Evolutionary conservation across 169 alveolate species (phyloP), one percentile per base, ranked within the genome.

Genomic region (Eimeria maxima): DNA sequence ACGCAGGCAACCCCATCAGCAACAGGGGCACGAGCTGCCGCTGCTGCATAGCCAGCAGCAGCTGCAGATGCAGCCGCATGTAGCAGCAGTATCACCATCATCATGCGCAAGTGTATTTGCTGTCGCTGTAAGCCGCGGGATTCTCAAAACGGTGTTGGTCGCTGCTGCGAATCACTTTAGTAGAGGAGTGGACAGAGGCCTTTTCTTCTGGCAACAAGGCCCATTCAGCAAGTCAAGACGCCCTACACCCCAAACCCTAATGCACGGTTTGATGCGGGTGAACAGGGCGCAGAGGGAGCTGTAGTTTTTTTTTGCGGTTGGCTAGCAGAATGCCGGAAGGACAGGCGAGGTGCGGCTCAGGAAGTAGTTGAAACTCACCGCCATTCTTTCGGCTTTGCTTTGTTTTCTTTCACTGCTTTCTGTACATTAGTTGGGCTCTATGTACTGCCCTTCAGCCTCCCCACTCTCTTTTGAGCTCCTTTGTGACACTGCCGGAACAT

Each of bases 171-270:
- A 29, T 8, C 29, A 67, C 24, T 3, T n/a, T 42, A 29, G 78
- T 29, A 67, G 78, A 67, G 13, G 78, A 27, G 78, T n/a, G 78
- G 11, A 67, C 78, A 27, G 78, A 67, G 78, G 47, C 74, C 22
- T 60, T 16, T 60, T 18, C n/a, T n/a, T 18, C 42, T 65, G 38
- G 38, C 74, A 65, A 18, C 74, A 24, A 65, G n/a, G n/a, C 38
- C 74, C 22, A 5, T 20, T 65, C 38, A 20, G n/a, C 11, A 53
- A 53, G 22, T 16, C 63, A 11, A 53, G 63, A 53, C 22, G 18
- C 63, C 78, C 78, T 29, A n/a, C n/a, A n/a, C 78, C 47, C 78
- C 29, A 67, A 67, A 67, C 78, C 78, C 78, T 67, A 7, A 29
- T n/a, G 13, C 10, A 67, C 47, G 78, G 78, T 67, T 67, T 67